Evolutionary conservation across 2,329 filamentous ascomycete species (phyloP), one percentile per base, ranked within the genome.

Genomic region (Botrytis porri): DNA sequence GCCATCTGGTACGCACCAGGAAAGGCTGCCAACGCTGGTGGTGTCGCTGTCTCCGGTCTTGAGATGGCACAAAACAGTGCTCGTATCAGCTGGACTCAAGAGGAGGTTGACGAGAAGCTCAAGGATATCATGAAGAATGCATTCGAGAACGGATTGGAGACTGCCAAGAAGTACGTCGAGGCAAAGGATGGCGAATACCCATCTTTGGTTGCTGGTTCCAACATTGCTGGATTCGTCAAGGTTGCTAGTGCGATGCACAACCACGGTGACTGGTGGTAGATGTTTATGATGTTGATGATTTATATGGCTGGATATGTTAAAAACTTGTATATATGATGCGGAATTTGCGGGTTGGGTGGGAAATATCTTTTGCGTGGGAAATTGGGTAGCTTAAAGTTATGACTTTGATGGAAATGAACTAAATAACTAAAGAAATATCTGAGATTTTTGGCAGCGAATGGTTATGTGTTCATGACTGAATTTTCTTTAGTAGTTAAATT

Each of bases 31-130:
- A 98, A 98, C 87, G 94, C 94, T 78, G 96, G 96, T 83, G 96
- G 96, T 87, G 96, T 98, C 73, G 96, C 96, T 73, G 96, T 99
- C 59, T 97, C 94, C 4, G 96, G 96, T 79, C 90, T 99, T 62
- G 96, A 99, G 88, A 99, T 99, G 96, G 95, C 95, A 12, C 96
- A 99, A 89, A 98, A 99, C 89, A 95, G 92, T 77, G 85, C 91
- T 83, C 92, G 95, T 75, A 87, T 98, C 77, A 88, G 85, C 81
- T 99, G 96, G 96, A 93, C 93, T 41, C 81, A 87, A 64, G 93
- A 97, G 86, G 92, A 97, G 86, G 96, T 98, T 77, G 95, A 98
- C 84, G 85, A 87, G 78, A 94, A 94, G 85, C 91, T 99, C 81
- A 94, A 97, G 88, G 86, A 84, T 79, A 98, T 98, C 85, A 99